Evolutionary conservation across 2,329 filamentous ascomycete genomes (phyloP), one percentile per base, ranked within the genome.

Genomic region (Trichoderma citrinoviride): DNA sequence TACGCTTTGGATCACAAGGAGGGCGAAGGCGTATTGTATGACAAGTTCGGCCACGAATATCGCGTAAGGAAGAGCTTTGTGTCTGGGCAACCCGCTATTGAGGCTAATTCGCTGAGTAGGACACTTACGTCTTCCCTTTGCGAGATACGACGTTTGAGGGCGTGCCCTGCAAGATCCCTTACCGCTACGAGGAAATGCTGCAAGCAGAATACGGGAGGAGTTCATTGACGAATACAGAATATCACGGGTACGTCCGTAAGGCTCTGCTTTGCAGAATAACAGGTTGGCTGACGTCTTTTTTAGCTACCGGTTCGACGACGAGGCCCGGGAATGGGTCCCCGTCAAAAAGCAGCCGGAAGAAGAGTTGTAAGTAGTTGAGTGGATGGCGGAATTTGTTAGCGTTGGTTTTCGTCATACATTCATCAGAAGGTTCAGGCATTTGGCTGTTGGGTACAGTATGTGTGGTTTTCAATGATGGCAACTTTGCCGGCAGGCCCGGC

Each of bases 81-180:
- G 5, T n/a, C 40, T 4, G 10, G 17, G 3, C 12, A 12, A 6
- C 12, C 66, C 15, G 49, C 60, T 57, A 5, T n/a, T 14, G 2
- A 19, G 25, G 12, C 46, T 65, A 44, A 65, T 40, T 19, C 7
- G n/a, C 47, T 10, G 8, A 1, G 3, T 47, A 83, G 79, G 82
- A 85, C 64, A 82, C 80, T 0, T 82, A 90, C 62, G 78, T 93
- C 12, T 91, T 87, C 71, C 90, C 90, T 0, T 78, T 93, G 71
- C 81, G 87, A n/a, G 83, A 87, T 66, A 90, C 87, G 1, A 82
- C 80, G 1, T 92, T 90, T 64, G 90, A 92, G 71, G 88, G 87
- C 0, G 82, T 87, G 0, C 78, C 82, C 0, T 88, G 84, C 52
- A 87, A 87, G 75, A 87, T 92, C 25, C 90, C 90, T 0, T 87